phyloP scores from a whole-genome alignment of 495 filamentous ascomycete genomes.

The Trichoderma asperelloides region DNA sequence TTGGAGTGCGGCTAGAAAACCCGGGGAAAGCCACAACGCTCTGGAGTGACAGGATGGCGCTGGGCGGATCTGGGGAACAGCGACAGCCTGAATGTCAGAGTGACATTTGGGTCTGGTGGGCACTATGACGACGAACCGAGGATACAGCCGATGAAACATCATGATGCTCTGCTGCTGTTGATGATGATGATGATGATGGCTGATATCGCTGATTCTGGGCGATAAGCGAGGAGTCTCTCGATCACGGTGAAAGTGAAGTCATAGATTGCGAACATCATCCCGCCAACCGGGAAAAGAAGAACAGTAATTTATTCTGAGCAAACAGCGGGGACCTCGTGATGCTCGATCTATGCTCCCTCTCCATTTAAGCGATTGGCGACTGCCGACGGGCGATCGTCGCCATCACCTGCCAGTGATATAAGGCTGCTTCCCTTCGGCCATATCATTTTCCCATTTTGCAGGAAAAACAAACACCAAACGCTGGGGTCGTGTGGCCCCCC shows the following conservation, averaged over 20 bases:
- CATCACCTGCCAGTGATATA: conserved; percentile 4
- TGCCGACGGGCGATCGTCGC: neutral
- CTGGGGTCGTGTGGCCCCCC: too few relatives aligned
- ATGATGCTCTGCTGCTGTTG: neutral
- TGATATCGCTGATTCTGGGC: neutral
- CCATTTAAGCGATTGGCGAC: neutral
- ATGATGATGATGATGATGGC: neutral
- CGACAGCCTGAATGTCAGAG: too few relatives aligned
- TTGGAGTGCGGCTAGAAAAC: too few relatives aligned
- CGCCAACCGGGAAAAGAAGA: neutral
- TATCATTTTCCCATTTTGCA: too few relatives aligned
- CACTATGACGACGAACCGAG: neutral
- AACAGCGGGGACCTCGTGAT: neutral
- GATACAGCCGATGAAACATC: neutral
- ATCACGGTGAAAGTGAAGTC: neutral
- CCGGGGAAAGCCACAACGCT: too few relatives aligned
- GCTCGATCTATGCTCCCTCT: neutral
- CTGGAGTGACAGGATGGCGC: too few relatives aligned
- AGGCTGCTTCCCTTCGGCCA: neutral
- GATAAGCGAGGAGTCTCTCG: neutral
- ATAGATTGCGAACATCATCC: neutral
- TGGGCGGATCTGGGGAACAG: too few relatives aligned
- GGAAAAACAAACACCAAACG: too few relatives aligned
- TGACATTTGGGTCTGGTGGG: neutral
- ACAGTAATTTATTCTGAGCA: neutral